Evolutionary conservation across 1,284 basidiomycete species (phyloP), one percentile per base, ranked within the genome.

Genomic region (Coniferiporia sulphurascens): DNA sequence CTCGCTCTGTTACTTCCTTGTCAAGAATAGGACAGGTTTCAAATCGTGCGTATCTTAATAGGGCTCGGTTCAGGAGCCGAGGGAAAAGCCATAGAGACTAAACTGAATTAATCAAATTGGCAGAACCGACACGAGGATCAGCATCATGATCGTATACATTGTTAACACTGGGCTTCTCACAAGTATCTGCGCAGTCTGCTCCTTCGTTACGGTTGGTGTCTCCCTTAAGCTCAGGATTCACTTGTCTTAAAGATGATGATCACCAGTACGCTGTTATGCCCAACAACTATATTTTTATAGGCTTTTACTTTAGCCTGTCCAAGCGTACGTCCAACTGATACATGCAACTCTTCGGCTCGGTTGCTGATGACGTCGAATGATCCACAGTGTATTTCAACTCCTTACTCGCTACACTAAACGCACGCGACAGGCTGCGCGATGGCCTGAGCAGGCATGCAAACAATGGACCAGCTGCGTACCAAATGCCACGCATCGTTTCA

Each of bases 281-380:
- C 3, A 38, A 64, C 54, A 66, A 65, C 52, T 68, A 66, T 58
- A 51, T 68, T 46, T 68, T 65, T 56, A 65, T 68, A 44, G 66
- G 62, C 1, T 63, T 68, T 53, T 66, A 68, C 43, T 64, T 65
- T 52, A 56, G 62, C 13, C 64, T 68, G 44, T 62, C 66, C 34
- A 68, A 68, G 51, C 52, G 66, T 66, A 38, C 9, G 64, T 56
- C 17, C 48, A 22, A 3, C 44, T n/a, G 17, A 17, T n/a, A 27
- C 44, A n/a, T 46, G 19, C 17, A 17, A 46, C 19, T 48, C 19
- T 6, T 10, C 27, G 21, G 13, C 3, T 45, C 9, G 19, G 6
- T 4, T 19, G n/a, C 35, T 12, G 22, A 22, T 13, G 15, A 6
- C 9, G 5, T 41, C 0, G 48, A 6, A 8, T 54, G 17, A 3